Base-by-base conservation (phyloP, 2,329 filamentous ascomycete species). In the Davidsoniella virescens region DNA sequence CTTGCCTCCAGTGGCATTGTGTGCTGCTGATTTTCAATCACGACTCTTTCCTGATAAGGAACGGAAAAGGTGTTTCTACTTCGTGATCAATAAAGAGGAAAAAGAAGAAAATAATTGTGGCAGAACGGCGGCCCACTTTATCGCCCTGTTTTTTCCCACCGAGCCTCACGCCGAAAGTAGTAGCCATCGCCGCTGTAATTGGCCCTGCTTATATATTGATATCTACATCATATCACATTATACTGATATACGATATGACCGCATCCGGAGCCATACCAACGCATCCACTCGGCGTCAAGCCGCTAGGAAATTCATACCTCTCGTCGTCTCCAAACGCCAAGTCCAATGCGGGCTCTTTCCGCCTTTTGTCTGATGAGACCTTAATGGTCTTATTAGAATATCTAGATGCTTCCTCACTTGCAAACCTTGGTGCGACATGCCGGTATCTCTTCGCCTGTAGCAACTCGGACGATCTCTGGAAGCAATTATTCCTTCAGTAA, bases 401-500 rank as follows among this genome's bases (percentile, higher is more conserved):
- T 58, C 70, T 95, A 43, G 81, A 88, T 58, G 68, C 75, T 45
- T 58, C 63, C 8, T 69, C 71, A 48, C 67, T 96, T 48, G 64
- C 80, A 51, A 66, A 65, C 6, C 67, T 96, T 40, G 86, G 87
- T 7, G 75, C 75, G 50, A 84, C 87, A 5, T 94, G 88, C 69
- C 86, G 80, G 62, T 87, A 85, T 49, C 67, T 96, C 14, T 90
- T 87, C 69, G 88, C 87, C 1, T 93, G 90, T 61, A 84, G 82
- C 50, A 72, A 81, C 46, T 78, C 78, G 44, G 90, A 95, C 56
- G 90, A 96, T 59, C 63, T 95, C 36, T 96, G 90, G 90, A 88
- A 92, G 64, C 65, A 79, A 16, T 64, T 94, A 17, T 93, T 90
- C 59, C 72, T 94, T 55, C 75, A 78, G 87, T 94, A 79, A 77